Evolutionary conservation across 2,329 filamentous ascomycete genomes (phyloP), one percentile per base, ranked within the genome.

Genomic region (Septoria linicola): DNA sequence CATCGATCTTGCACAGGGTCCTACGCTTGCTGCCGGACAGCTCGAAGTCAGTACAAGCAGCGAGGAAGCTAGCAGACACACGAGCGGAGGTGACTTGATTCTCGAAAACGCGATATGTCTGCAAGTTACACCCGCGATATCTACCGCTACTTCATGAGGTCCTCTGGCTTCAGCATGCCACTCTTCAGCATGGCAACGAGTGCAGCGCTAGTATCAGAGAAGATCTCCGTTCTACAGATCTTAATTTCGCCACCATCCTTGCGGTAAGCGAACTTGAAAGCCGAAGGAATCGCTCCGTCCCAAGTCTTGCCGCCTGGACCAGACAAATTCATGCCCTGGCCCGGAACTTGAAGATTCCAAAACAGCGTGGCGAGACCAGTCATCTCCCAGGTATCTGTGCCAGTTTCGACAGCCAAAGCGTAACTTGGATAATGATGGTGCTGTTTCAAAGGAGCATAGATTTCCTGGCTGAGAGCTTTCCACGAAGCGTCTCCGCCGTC

Each of bases 221-320:
- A 59, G 41, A 58, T 58, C 41, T 55, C 50, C 13, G 53, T 59
- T 35, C 40, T 44, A 14, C 32, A 23, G 14, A 61, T 35, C 49
- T 54, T 51, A 14, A 62, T 39, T n/a, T n/a, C n/a, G 2, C 3
- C 13, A 1, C 40, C 51, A 19, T 50, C 50, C 2, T 49, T 55
- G 4, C 57, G 47, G 53, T 62, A 63, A 25, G 48, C 34, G 25
- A 66, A 66, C 16, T 51, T 53, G 51, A 65, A 66, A 10, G 53
- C 60, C 30, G 45, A 50, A 17, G 56, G 49, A 31, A 49, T 50
- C 7, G 58, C 59, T 8, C 58, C 60, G 57, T 65, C 63, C 62
- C 63, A 66, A 37, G 59, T 54, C 40, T 59, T 59, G 2, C 61
- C 62, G 7, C 52, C 41, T 7, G 36, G 16, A 43, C 52, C 60